Conservation (phyloP, 768 basidiomycete species). For the Tricholoma flavovirens region DNA sequence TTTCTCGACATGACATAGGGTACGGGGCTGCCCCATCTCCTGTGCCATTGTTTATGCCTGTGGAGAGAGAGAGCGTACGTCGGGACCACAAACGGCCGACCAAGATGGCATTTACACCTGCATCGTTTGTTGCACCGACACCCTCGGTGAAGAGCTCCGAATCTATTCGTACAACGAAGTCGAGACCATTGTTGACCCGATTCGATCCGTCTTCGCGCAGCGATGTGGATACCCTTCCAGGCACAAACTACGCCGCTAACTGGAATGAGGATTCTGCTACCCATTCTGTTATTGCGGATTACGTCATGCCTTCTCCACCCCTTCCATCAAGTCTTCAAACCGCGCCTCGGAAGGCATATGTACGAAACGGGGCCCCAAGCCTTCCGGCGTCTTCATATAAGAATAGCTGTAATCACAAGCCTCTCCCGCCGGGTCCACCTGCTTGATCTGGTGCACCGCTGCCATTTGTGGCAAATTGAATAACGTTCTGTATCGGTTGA, state of each 20-base stretch:
- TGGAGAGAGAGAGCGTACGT: constrained; percentile 1
- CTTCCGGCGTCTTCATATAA: not conserved
- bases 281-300: constrained; percentile 6
- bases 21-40: constrained; percentile 11
- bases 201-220: not conserved
- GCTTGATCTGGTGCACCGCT: not conserved
- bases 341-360: constrained; percentile 1
- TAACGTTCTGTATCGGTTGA: too few species aligned
- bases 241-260: not conserved
- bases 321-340: not conserved
- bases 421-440: not conserved
- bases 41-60: constrained; percentile 18
- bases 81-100: constrained; percentile 3
- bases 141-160: not conserved
- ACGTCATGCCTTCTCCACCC: constrained; percentile 4
- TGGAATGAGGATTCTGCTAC: not conserved
- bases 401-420: not conserved
- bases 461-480: too few species aligned
- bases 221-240: not conserved
- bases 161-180: not conserved
- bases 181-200: constrained; percentile 6
- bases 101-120: constrained; percentile 7
- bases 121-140: constrained; percentile 8
- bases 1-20: constrained; percentile 12
- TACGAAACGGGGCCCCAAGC: not conserved